Percentiles rank a stretch among this genome's conserved stretches.
Evolutionary conservation across 805 yeast species (phyloP).

Genomic region (Ogataea siamensis): DNA sequence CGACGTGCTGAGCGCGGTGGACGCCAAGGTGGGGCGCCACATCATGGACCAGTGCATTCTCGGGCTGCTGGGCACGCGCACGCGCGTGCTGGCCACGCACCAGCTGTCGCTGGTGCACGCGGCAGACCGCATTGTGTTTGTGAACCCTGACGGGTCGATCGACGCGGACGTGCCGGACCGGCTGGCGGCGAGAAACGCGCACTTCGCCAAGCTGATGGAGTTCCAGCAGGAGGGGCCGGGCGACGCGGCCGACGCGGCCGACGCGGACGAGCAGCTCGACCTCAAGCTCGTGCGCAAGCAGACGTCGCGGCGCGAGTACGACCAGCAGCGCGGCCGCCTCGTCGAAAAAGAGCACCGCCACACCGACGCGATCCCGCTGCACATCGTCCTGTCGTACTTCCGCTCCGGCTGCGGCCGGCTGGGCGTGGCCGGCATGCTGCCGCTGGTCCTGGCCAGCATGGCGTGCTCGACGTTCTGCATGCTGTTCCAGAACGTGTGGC

Average conservation of each 20-base stretch:
- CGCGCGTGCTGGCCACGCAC: slow-evolving; percentile 81
- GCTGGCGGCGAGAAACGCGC: slow-evolving; percentile 39
- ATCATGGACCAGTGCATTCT: slow-evolving; percentile 59
- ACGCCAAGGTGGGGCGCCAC: slow-evolving; percentile 63
- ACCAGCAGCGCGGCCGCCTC: slow-evolving; percentile 36
- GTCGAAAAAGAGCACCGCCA: slow-evolving; percentile 56
- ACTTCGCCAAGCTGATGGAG: slow-evolving; percentile 40
- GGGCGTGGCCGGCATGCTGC: slow-evolving; percentile 32
- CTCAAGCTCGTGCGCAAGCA: slow-evolving; percentile 16
- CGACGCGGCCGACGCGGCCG: slow-evolving; percentile 22
- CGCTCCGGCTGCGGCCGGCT: slow-evolving; percentile 53
- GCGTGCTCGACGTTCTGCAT: slow-evolving; percentile 47
- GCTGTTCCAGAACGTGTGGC: slow-evolving; percentile 70
- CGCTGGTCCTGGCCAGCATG: slow-evolving; percentile 25
- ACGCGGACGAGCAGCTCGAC: slow-evolving; percentile 15
- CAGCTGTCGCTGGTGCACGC: slow-evolving; percentile 67
- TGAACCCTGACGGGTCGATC: slow-evolving; percentile 62
- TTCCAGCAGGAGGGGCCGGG: slow-evolving; percentile 37
- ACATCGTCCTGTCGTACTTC: slow-evolving; percentile 51
- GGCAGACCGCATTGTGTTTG: slow-evolving; percentile 68
- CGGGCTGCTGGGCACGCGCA: slow-evolving; percentile 54
- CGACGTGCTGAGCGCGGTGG: slow-evolving; percentile 70
- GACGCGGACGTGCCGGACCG: slow-evolving; percentile 61
- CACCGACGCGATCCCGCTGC: slow-evolving; percentile 48
- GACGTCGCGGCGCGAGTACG: slow-evolving; percentile 18